These are phyloP conservation scores for Cadophora sp. DNA, from an alignment of 2,329 filamentous ascomycete species.

Conservation along the genomic window DNA sequence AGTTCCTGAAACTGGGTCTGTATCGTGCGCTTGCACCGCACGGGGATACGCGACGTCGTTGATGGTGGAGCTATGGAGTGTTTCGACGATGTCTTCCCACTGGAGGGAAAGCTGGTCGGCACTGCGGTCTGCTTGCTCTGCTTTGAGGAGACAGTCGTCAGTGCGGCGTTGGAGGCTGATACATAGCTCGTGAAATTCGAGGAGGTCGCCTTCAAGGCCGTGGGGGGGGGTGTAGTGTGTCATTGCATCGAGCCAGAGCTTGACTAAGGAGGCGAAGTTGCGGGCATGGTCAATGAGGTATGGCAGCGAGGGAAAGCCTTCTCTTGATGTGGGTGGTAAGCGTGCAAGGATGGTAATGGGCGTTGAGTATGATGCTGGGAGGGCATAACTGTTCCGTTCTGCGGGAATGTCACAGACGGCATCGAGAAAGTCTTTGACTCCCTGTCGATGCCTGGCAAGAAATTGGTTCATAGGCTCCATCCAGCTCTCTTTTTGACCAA, in stretches of 20 bases:
- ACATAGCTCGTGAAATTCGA: slow-evolving; percentile 43
- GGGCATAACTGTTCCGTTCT: slow-evolving; percentile 65
- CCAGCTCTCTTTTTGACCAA: slow-evolving; percentile 96
- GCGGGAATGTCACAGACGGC: slow-evolving; percentile 82
- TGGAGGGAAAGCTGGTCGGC: slow-evolving; percentile 37
- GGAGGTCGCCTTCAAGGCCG: slow-evolving; percentile 41
- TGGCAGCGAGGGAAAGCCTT: slow-evolving; percentile 91
- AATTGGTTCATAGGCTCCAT: slow-evolving; percentile 99
- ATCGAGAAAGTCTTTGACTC: slow-evolving; percentile 89
- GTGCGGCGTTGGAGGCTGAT: slow-evolving; percentile 41
- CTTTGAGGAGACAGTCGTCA: slow-evolving; percentile 43
- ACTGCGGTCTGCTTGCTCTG: slow-evolving; percentile 36
- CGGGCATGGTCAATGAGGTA: slow-evolving; percentile 91
- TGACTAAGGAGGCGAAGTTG: slow-evolving; percentile 83
- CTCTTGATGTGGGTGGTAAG: slow-evolving; percentile 78
- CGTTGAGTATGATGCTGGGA: slow-evolving; percentile 88
- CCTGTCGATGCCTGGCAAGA: slow-evolving; percentile 73
- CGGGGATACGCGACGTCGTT: slow-evolving; percentile 17
- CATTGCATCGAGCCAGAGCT: slow-evolving; percentile 73
- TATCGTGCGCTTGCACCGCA: slow-evolving; percentile 12
- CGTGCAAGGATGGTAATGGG: slow-evolving; percentile 89
- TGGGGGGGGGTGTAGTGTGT: slow-evolving; percentile 26
- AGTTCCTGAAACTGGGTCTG: slow-evolving; percentile 15
- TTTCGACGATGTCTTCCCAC: slow-evolving; percentile 41
- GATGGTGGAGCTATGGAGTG: slow-evolving; percentile 33